These are phyloP conservation scores for Aphanomyces euteiches DNA, from an alignment of 352 stramenopile genomes.

Conservation along the genomic window DNA sequence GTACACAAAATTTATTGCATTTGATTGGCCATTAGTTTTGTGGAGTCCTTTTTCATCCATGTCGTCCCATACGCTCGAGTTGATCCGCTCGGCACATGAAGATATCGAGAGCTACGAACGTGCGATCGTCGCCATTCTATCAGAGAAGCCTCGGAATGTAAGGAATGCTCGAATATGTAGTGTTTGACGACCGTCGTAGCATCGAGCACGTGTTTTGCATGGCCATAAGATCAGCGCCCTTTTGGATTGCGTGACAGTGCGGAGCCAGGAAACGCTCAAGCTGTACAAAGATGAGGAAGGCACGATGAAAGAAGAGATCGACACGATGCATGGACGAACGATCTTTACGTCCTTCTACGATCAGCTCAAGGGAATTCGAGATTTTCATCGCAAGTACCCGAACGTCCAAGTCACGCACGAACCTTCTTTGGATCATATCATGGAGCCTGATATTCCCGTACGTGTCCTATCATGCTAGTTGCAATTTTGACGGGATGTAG, in stretches of 20 bases:
- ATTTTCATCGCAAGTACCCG: conserved; percentile 83
- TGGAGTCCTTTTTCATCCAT: conserved; percentile 37
- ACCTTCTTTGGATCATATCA: conserved; percentile 50
- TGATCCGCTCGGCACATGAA: conserved; percentile 74
- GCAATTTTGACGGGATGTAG: conserved; percentile 33
- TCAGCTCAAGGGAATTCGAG: conserved; percentile 78
- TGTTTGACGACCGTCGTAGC: conserved; percentile 38
- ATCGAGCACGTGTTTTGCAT: conserved; percentile 71
- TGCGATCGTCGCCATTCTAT: conserved; percentile 61
- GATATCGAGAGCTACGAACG: conserved; percentile 76
- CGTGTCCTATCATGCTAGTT: conserved; percentile 21
- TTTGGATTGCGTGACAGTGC: conserved; percentile 62
- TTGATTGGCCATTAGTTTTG: conserved; percentile 17
- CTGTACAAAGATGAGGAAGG: conserved; percentile 83
- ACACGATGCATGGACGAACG: conserved; percentile 65
- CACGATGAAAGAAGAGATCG: conserved; percentile 71
- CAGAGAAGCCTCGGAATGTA: conserved; percentile 81
- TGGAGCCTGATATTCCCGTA: conserved; percentile 61
- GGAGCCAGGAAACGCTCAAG: conserved; percentile 66
- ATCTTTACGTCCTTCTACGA: conserved; percentile 88
- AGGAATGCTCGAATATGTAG: conserved; percentile 28
- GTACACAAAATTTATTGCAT: background rate
- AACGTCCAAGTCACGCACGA: conserved; percentile 64
- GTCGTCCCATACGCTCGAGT: conserved; percentile 83
- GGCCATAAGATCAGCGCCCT: conserved; percentile 81